Base-by-base conservation (phyloP, 2,329 filamentous ascomycete species). In the Plectosphaerella cucumerina region DNA sequence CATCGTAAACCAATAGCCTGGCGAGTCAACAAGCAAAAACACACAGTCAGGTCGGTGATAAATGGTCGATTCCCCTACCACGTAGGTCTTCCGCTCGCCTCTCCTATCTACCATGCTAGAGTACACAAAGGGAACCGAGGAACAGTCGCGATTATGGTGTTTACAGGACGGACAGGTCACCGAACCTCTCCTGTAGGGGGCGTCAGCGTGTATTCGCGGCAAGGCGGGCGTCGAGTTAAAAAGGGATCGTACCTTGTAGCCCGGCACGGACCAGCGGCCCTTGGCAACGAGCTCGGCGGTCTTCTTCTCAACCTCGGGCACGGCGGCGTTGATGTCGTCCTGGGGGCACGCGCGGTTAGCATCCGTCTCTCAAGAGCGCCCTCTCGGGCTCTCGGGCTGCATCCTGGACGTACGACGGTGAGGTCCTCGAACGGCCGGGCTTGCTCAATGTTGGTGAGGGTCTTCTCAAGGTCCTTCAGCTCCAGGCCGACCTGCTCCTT, bases 231-330 rank as follows among this genome's bases (percentile, higher is more conserved):
- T 33, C 4, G 10, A n/a, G 22, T 33, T 17, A 18, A 26, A 14
- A 44, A 42, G 26, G 23, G 53, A 69, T 42, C 86, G 65, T 78
- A 93, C 93, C 90, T 97, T 96, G 89, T 99, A 99, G 70, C 94
- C 94, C 58, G 94, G 92, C 68, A 96, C 92, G 78, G 86, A 84
- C 94, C 94, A 99, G 85, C 91, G 90, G 73, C 93, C 93, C 87
- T 95, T 97, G 74, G 90, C 90, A 60, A 99, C 92, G 70, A 99
- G 85, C 77, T 94, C 86, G 65, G 86, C 78, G 64, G 93, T 96
- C 83, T 95, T 95, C 84, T 96, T 86, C 78, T 97, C 93, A 73
- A 99, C 97, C 62, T 96, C 93, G 65, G 94, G 92, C 73, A 92
- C 90, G 64, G 93, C 94, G 62, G 89, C 85, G 56, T 89, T 90